A percentile compares a stretch with the other conserved stretches of the same genome.
Conservation (phyloP, 306 rosid species). For the Nissolia schottii region DNA sequence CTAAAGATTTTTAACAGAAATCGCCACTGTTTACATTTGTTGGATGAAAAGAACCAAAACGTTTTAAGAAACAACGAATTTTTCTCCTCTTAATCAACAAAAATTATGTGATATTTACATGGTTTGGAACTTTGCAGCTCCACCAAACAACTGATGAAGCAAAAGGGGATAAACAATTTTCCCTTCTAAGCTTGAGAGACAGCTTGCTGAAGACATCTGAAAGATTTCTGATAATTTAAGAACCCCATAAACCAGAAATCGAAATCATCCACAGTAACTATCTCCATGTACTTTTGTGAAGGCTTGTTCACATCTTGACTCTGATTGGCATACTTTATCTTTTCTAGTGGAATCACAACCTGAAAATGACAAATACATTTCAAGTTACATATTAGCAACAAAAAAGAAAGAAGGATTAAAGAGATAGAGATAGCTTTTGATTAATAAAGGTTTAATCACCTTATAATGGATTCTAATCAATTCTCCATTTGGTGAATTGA, state of each 20-base stretch:
- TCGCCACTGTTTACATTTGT: background rate
- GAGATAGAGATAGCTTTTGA: background rate
- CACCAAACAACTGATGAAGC: constrained; percentile 21
- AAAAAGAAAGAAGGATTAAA: background rate
- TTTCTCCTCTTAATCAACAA: background rate
- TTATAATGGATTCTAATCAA: constrained; percentile 50
- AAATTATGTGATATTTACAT: constrained; percentile 34
- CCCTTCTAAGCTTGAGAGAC: constrained; percentile 24
- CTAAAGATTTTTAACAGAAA: constrained; percentile 3
- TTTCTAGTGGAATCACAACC: constrained; percentile 49
- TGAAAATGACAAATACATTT: constrained; percentile 1
- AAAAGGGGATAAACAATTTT: background rate
- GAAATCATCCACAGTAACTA: constrained; percentile 48
- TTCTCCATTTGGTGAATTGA: constrained; percentile 50
- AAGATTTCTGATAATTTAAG: constrained; percentile 43
- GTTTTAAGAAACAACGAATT: background rate
- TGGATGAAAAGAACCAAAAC: background rate
- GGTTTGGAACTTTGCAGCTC: background rate
- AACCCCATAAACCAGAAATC: constrained; percentile 71
- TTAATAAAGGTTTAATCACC: constrained; percentile 23
- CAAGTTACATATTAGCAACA: background rate
- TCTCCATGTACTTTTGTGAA: constrained; percentile 44
- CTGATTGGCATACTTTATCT: constrained; percentile 38
- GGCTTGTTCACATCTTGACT: constrained; percentile 41
- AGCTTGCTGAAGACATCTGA: constrained; percentile 35